phyloP scores from a whole-genome alignment of 306 rosid species.

The Gillenia trifoliata region DNA sequence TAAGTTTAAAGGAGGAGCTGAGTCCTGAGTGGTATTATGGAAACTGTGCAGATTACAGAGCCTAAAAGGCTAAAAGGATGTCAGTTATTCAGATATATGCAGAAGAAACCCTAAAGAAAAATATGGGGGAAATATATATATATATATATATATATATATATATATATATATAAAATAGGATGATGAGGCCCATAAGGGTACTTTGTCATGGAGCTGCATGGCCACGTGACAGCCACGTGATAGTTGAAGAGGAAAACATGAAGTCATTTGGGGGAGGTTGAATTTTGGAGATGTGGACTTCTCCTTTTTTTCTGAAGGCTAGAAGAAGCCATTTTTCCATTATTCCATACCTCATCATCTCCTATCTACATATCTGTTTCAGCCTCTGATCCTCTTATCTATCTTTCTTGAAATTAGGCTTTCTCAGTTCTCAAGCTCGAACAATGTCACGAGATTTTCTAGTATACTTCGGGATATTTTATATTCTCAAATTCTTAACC shows the following conservation, averaged over 20 bases:
- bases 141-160: no score
- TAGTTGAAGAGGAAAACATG: conserved; percentile 17
- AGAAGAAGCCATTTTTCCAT: neutral
- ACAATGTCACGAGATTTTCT: neutral
- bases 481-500: neutral
- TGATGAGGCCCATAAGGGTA: neutral
- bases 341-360: neutral
- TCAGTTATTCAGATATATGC: neutral
- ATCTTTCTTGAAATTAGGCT: conserved; percentile 7
- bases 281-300: neutral
- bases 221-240: conserved; percentile 57
- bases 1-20: neutral
- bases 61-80: conserved; percentile 14
- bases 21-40: neutral
- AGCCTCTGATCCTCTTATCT: neutral
- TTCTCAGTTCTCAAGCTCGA: neutral
- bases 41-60: neutral
- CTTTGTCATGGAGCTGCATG: conserved; percentile 30
- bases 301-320: neutral
- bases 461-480: neutral
- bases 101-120: neutral
- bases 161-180: neutral
- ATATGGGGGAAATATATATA: neutral
- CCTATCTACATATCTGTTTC: neutral
- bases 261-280: neutral